phyloP scores from a whole-genome alignment of 202 grass and related monocot genomes.

The Dendrocalamus latiflorus region DNA sequence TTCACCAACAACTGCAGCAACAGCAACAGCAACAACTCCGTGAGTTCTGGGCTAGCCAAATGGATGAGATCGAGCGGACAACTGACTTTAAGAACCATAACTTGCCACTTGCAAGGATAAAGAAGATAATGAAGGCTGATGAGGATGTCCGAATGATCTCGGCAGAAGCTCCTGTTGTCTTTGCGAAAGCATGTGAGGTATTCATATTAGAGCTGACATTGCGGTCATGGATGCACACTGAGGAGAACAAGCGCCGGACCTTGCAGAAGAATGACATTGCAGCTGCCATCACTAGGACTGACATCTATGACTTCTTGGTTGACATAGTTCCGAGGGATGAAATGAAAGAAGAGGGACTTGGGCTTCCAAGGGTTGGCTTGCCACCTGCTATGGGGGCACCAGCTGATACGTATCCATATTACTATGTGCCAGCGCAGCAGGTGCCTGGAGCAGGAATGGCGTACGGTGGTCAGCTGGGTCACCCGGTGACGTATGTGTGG shows the following conservation, averaged over 20 bases:
- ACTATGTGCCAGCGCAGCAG: slow-evolving; percentile 43
- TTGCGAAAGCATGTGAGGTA: slow-evolving; percentile 90
- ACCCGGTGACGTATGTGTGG: slow-evolving; percentile 41
- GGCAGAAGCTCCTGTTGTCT: slow-evolving; percentile 81
- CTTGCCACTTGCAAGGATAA: slow-evolving; percentile 87
- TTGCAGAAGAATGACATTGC: slow-evolving; percentile 97
- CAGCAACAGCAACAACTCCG: slow-evolving; percentile 52
- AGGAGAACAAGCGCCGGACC: slow-evolving; percentile 92
- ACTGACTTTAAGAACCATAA: slow-evolving; percentile 89
- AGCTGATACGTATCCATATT: slow-evolving; percentile 40
- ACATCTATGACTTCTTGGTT: slow-evolving; percentile 92
- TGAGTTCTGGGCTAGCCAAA: slow-evolving; percentile 72
- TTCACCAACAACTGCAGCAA: slow-evolving; percentile 59
- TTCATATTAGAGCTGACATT: slow-evolving; percentile 91
- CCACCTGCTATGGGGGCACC: slow-evolving; percentile 37
- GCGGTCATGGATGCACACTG: slow-evolving; percentile 93
- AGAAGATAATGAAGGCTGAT: slow-evolving; percentile 99
- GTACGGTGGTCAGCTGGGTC: slow-evolving; percentile 50
- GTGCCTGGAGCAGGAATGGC: slow-evolving; percentile 39
- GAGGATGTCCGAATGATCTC: slow-evolving; percentile 97
- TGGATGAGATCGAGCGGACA: slow-evolving; percentile 70
- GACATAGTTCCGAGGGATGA: slow-evolving; percentile 95
- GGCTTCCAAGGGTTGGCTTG: slow-evolving; percentile 61
- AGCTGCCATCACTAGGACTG: slow-evolving; percentile 81
- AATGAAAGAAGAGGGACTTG: slow-evolving; percentile 80